Conservation (phyloP, 2,329 filamentous ascomycete genomes). For the Penicillium occitanis region DNA sequence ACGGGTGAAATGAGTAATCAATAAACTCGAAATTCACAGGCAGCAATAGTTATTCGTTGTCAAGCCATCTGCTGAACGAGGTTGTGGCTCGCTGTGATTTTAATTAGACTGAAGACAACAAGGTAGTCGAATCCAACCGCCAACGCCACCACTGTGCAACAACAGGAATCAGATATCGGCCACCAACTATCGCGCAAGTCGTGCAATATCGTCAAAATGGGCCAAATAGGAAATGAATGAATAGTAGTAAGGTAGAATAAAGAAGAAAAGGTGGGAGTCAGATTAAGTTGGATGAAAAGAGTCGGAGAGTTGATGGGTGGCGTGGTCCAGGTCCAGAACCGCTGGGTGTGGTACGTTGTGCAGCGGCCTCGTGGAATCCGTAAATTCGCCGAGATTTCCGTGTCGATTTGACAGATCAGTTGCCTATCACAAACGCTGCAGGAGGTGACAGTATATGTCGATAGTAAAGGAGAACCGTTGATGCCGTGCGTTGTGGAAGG, state of each 20-base stretch:
- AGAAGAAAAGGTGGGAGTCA: background rate
- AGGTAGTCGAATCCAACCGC: background rate
- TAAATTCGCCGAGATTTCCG: background rate
- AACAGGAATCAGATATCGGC: background rate
- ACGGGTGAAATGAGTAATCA: background rate
- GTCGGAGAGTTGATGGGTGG: constrained; percentile 11
- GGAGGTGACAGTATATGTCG: background rate
- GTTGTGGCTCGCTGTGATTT: background rate
- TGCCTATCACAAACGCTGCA: background rate
- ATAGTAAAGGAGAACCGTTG: background rate
- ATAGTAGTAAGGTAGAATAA: background rate
- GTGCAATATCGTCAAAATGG: background rate
- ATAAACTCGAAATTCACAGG: background rate
- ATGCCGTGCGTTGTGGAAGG: background rate
- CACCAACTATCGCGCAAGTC: background rate
- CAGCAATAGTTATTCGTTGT: background rate
- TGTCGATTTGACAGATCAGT: background rate
- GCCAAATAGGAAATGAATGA: background rate
- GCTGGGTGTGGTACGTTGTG: constrained; percentile 5
- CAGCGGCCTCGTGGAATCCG: constrained; percentile 9
- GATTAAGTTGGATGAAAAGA: constrained; percentile 1
- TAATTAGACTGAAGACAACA: background rate
- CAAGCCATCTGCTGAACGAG: constrained; percentile 10
- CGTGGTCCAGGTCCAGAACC: constrained; percentile 5
- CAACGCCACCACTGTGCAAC: background rate